phyloP scores from a whole-genome alignment of 805 yeast genomes.

The Barnettozyma siamensis region DNA sequence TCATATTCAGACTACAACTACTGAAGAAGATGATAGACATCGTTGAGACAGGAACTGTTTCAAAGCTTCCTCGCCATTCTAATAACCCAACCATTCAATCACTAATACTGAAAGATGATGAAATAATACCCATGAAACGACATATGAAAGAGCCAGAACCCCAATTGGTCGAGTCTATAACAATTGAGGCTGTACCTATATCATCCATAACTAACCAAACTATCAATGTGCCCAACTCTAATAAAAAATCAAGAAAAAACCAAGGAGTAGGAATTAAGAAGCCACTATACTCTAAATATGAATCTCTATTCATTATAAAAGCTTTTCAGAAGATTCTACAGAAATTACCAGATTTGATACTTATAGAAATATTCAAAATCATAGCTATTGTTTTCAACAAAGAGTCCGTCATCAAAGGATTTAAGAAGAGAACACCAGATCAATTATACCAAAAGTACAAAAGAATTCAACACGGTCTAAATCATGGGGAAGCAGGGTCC shows the following conservation, averaged over 20 bases:
- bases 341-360: constrained; percentile 17
- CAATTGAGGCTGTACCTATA: background rate
- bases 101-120: constrained; percentile 1
- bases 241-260: constrained; percentile 20
- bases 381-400: constrained; percentile 20
- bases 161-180: background rate
- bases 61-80: background rate
- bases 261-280: constrained; percentile 26
- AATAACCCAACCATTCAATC: constrained; percentile 1
- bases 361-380: constrained; percentile 21
- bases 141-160: background rate
- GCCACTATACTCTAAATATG: constrained; percentile 23
- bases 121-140: background rate
- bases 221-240: constrained; percentile 2
- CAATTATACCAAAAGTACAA: constrained; percentile 26
- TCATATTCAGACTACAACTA: too few relatives aligned
- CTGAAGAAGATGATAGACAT: background rate
- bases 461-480: constrained; percentile 22
- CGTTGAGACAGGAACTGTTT: background rate
- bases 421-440: constrained; percentile 23
- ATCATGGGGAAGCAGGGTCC: constrained; percentile 17
- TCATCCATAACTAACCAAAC: background rate
- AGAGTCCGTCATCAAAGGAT: constrained; percentile 19
- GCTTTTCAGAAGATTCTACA: constrained; percentile 17
- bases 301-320: constrained; percentile 21